Conservation (phyloP, 2,329 filamentous ascomycete genomes). For the Neodidymelliopsis sp. region DNA sequence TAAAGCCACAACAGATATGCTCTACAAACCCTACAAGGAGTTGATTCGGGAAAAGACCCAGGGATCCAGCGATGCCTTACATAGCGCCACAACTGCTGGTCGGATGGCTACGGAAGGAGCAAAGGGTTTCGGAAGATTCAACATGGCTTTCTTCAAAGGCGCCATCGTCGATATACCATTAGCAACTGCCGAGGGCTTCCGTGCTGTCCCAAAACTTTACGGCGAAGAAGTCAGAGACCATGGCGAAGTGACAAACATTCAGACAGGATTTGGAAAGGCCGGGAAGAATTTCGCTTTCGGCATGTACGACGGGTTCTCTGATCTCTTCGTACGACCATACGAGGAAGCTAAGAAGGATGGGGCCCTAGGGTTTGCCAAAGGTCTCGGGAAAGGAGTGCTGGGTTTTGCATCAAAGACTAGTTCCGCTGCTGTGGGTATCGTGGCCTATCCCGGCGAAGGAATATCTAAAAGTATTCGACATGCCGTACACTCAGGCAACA, state of each 20-base stretch:
- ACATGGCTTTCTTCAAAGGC: conserved; percentile 28
- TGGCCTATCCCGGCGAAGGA: conserved; percentile 27
- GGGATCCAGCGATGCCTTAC: conserved; percentile 1
- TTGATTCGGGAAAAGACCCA: conserved; percentile 11
- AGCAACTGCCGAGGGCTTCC: conserved; percentile 48
- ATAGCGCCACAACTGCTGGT: conserved; percentile 13
- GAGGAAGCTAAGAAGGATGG: conserved; percentile 45
- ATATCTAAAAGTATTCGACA: conserved; percentile 22
- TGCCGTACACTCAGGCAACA: background rate
- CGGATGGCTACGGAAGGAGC: conserved; percentile 20
- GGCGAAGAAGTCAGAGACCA: conserved; percentile 47
- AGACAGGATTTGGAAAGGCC: conserved; percentile 43
- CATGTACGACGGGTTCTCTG: conserved; percentile 44
- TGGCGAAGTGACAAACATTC: conserved; percentile 44
- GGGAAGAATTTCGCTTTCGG: conserved; percentile 45
- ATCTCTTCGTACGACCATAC: conserved; percentile 40
- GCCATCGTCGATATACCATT: conserved; percentile 49
- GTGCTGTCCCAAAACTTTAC: conserved; percentile 47
- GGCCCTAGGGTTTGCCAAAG: conserved; percentile 42
- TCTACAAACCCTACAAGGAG: conserved; percentile 24
- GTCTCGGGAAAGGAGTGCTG: conserved; percentile 44
- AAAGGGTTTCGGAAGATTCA: conserved; percentile 33
- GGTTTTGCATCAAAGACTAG: conserved; percentile 6
- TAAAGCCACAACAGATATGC: conserved; percentile 66
- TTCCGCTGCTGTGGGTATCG: conserved; percentile 11